Conservation (phyloP, 805 yeast species). For the Wickerhamomyces bisporus region DNA sequence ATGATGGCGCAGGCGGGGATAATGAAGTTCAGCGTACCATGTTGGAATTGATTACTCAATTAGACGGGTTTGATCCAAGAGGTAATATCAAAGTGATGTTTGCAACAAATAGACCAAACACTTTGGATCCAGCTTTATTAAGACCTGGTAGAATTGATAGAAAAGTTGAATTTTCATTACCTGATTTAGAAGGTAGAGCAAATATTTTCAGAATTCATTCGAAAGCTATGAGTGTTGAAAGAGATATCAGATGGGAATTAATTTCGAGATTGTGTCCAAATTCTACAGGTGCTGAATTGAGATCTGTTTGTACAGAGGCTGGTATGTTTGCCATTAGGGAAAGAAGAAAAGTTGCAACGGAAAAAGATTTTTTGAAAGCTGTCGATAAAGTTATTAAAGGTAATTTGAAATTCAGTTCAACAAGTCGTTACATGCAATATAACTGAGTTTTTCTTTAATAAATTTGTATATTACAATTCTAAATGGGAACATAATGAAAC, state of each 20-base stretch:
- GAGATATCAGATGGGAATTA: slow-evolving; percentile 97
- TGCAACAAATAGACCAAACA: slow-evolving; percentile 98
- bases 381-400: slow-evolving; percentile 99
- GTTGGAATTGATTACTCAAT: slow-evolving; percentile 95
- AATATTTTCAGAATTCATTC: slow-evolving; percentile 96
- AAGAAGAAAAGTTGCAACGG: slow-evolving; percentile 96
- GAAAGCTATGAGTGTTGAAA: slow-evolving; percentile 95
- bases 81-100: slow-evolving; percentile 99
- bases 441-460: slow-evolving; percentile 49
- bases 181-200: slow-evolving; percentile 97
- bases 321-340: slow-evolving; percentile 99
- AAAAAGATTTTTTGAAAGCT: slow-evolving; percentile 94
- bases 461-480: not conserved
- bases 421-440: slow-evolving; percentile 98
- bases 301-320: slow-evolving; percentile 98
- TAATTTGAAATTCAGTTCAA: slow-evolving; percentile 93
- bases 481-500: not conserved
- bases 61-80: slow-evolving; percentile 98
- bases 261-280: slow-evolving; percentile 97
- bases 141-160: slow-evolving; percentile 99
- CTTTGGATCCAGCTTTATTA: slow-evolving; percentile 93
- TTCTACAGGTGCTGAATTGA: slow-evolving; percentile 96
- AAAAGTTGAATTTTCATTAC: slow-evolving; percentile 93
- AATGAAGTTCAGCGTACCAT: slow-evolving; percentile 98
- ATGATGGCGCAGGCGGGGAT: slow-evolving; percentile 99